Conservation (phyloP, 2,329 filamentous ascomycete species). For the Simplicillium sp. region DNA sequence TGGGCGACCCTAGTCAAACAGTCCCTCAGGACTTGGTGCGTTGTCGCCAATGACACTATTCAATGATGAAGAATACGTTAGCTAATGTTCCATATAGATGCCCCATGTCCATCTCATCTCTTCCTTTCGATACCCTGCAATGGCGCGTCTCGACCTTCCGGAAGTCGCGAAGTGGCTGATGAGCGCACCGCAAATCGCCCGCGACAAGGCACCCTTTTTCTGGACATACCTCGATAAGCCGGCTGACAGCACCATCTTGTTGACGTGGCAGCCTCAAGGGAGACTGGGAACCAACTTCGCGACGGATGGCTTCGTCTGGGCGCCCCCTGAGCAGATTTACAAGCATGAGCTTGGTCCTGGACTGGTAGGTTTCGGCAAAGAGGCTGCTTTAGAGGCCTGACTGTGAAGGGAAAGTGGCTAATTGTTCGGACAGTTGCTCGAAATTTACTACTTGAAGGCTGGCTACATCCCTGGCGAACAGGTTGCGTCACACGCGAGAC, state of each 20-base stretch:
- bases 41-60: slow-evolving; percentile 1
- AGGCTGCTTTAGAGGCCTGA: not conserved
- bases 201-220: slow-evolving; percentile 76
- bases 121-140: slow-evolving; percentile 67
- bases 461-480: slow-evolving; percentile 73
- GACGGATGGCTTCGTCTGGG: slow-evolving; percentile 90
- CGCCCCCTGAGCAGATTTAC: slow-evolving; percentile 67
- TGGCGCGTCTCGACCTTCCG: slow-evolving; percentile 60
- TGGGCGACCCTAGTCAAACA: slow-evolving; percentile 27
- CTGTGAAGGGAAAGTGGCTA: not conserved
- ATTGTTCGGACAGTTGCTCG: slow-evolving; percentile 56
- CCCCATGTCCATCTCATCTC: slow-evolving; percentile 87
- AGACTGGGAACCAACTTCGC: slow-evolving; percentile 66
- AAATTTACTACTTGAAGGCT: slow-evolving; percentile 74
- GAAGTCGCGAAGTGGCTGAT: slow-evolving; percentile 79
- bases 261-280: slow-evolving; percentile 80
- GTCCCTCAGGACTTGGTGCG: slow-evolving; percentile 32
- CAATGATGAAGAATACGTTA: not conserved
- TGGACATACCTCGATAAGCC: slow-evolving; percentile 88
- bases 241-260: slow-evolving; percentile 68
- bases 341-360: slow-evolving; percentile 61
- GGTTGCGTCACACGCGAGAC: slow-evolving; percentile 66
- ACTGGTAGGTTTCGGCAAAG: slow-evolving; percentile 32
- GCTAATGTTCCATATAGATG: slow-evolving; percentile 43
- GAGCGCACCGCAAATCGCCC: slow-evolving; percentile 74